These are phyloP conservation scores for Fagopyrum esculentum DNA, from an alignment of 148 eudicot species.

Conservation along the genomic window DNA sequence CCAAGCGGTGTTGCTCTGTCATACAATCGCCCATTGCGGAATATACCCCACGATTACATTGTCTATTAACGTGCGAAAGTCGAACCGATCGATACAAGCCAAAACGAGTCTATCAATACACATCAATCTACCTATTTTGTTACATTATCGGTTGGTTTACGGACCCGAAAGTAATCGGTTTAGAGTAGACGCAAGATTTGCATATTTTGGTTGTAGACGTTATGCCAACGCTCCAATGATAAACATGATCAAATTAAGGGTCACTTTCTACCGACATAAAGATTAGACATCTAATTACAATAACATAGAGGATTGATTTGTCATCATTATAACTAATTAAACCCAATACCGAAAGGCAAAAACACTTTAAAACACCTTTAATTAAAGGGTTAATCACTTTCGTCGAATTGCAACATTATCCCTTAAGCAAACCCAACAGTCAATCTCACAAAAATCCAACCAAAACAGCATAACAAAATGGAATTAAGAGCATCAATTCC, in stretches of 20 bases:
- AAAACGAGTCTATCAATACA: too few relatives aligned
- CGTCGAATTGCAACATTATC: not conserved
- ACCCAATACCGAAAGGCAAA: constrained; percentile 8
- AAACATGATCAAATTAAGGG: not conserved
- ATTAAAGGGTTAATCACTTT: not conserved
- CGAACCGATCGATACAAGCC: too few relatives aligned
- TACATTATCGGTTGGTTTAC: too few relatives aligned
- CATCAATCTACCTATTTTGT: too few relatives aligned
- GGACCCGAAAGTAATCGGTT: too few relatives aligned
- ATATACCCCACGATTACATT: too few relatives aligned
- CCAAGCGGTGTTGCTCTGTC: too few relatives aligned
- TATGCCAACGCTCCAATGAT: not conserved
- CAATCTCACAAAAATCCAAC: not conserved
- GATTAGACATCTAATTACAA: constrained; percentile 10
- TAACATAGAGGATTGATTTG: not conserved
- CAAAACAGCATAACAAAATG: not conserved
- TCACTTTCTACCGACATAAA: not conserved
- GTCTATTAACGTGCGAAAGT: too few relatives aligned
- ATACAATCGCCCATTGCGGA: too few relatives aligned
- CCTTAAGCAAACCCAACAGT: not conserved
- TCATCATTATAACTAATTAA: not conserved
- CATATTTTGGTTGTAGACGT: not conserved
- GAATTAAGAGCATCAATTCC: not conserved
- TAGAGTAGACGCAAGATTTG: too few relatives aligned
- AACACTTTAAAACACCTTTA: not conserved